Percentiles rank a stretch among this genome's conserved stretches.
These are phyloP conservation scores for Xylaria sp. DNA, from an alignment of 2,329 filamentous ascomycete species.

Conservation along the genomic window DNA sequence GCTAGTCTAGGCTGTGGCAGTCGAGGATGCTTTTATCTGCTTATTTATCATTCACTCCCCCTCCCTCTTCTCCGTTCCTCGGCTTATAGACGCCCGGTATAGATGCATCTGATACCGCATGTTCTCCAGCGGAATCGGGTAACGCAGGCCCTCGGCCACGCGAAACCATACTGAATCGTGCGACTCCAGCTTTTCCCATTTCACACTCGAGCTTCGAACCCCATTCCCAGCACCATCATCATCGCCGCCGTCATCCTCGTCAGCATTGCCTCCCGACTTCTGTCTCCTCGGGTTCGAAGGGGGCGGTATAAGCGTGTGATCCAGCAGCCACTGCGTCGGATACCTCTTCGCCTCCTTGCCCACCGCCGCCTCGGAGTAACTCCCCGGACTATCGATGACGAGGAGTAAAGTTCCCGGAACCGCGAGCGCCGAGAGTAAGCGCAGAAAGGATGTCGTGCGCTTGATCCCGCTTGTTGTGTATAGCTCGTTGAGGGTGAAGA, in stretches of 20 bases:
- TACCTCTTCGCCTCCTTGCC: slow-evolving; percentile 74
- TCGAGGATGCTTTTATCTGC: not conserved
- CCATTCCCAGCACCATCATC: slow-evolving; percentile 50
- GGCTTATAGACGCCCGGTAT: slow-evolving; percentile 61
- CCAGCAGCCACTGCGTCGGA: slow-evolving; percentile 92
- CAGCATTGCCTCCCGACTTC: slow-evolving; percentile 36
- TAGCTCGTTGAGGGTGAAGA: slow-evolving; percentile 97
- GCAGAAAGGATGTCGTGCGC: slow-evolving; percentile 80
- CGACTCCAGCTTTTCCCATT: slow-evolving; percentile 80
- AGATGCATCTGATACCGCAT: slow-evolving; percentile 96
- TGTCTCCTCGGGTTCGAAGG: not conserved
- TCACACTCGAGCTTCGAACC: slow-evolving; percentile 43
- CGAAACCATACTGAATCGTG: slow-evolving; percentile 90
- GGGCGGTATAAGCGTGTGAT: slow-evolving; percentile 74
- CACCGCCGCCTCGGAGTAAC: slow-evolving; percentile 84
- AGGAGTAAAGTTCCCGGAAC: slow-evolving; percentile 74
- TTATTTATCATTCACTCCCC: not conserved
- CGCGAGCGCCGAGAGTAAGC: slow-evolving; percentile 70
- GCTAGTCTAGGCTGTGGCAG: not conserved
- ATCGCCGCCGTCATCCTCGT: slow-evolving; percentile 50
- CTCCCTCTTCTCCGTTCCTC: not conserved
- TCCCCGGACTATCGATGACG: slow-evolving; percentile 92
- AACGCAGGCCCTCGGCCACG: slow-evolving; percentile 72
- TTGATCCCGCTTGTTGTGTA: slow-evolving; percentile 80
- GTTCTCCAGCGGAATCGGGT: slow-evolving; percentile 89